These are phyloP conservation scores for Urochloa ruziziensis DNA, from an alignment of 176 grass and related monocot species.

Conservation along the genomic window DNA sequence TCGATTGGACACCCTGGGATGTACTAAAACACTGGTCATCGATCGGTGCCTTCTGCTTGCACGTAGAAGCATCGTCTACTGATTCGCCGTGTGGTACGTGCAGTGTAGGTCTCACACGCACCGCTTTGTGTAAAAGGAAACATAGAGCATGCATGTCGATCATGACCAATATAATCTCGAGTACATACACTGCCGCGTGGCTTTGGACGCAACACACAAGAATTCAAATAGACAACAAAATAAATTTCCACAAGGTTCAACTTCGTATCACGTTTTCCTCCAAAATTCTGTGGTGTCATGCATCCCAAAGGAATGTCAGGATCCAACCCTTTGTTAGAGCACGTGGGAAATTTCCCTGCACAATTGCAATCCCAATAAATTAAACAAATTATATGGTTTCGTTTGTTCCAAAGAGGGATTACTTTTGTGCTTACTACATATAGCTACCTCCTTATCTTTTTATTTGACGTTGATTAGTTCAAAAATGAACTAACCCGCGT, in stretches of 20 bases:
- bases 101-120: not conserved
- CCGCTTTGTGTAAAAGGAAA: not conserved
- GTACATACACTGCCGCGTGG: not conserved
- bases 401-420: not conserved
- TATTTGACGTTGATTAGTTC: too few relatives aligned
- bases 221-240: not conserved
- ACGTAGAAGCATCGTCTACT: constrained; percentile 7
- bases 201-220: not conserved
- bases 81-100: not conserved
- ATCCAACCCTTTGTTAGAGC: not conserved
- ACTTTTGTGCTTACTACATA: too few relatives aligned
- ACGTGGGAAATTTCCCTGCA: not conserved
- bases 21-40: not conserved
- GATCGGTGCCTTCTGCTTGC: not conserved
- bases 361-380: not conserved
- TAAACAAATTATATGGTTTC: not conserved
- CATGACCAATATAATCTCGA: not conserved
- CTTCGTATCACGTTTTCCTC: not conserved
- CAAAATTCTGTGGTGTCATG: not conserved
- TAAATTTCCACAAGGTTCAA: not conserved
- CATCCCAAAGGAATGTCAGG: not conserved
- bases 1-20: not conserved
- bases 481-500: too few relatives aligned
- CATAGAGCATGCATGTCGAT: not conserved
- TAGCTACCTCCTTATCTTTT: too few relatives aligned